These are phyloP conservation scores for Pythium catenulatum DNA, from an alignment of 352 stramenopile genomes.

Conservation along the genomic window DNA sequence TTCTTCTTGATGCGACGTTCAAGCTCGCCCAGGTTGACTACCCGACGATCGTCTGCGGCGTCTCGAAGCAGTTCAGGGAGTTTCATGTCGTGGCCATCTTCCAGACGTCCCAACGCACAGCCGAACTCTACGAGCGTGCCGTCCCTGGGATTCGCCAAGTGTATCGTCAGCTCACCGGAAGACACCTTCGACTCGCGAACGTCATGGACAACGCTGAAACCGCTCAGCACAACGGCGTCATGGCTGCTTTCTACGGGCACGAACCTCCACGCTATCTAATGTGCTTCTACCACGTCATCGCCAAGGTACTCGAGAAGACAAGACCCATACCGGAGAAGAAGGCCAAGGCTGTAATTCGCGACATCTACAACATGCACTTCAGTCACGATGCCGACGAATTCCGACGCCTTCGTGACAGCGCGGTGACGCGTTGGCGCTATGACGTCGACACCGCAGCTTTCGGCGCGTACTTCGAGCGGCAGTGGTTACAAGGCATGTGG, in stretches of 20 bases:
- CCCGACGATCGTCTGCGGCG: conserved; percentile 18
- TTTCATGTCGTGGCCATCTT: conserved; percentile 29
- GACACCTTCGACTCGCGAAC: background rate
- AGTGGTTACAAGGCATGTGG: conserved; percentile 35
- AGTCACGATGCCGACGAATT: conserved; percentile 1
- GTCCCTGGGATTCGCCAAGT: background rate
- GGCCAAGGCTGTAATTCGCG: background rate
- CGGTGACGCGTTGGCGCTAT: background rate
- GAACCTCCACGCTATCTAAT: conserved; percentile 29
- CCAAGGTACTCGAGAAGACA: conserved; percentile 35
- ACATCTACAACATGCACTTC: conserved; percentile 60
- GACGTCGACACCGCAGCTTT: conserved; percentile 1
- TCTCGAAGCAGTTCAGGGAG: background rate
- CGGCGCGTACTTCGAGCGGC: conserved; percentile 18
- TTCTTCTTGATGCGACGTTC: conserved; percentile 26
- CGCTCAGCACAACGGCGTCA: conserved; percentile 47
- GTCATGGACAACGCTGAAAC: conserved; percentile 43
- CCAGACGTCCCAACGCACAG: conserved; percentile 11
- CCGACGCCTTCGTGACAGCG: background rate
- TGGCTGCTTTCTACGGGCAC: background rate
- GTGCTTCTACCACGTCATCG: conserved; percentile 55
- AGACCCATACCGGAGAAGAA: conserved; percentile 6
- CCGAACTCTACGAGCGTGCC: background rate
- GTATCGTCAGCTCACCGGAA: background rate
- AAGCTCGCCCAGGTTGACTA: conserved; percentile 24